Evolutionary conservation across 768 basidiomycete genomes (phyloP), one percentile per base, ranked within the genome.

Genomic region (Boletellus ananiceps): DNA sequence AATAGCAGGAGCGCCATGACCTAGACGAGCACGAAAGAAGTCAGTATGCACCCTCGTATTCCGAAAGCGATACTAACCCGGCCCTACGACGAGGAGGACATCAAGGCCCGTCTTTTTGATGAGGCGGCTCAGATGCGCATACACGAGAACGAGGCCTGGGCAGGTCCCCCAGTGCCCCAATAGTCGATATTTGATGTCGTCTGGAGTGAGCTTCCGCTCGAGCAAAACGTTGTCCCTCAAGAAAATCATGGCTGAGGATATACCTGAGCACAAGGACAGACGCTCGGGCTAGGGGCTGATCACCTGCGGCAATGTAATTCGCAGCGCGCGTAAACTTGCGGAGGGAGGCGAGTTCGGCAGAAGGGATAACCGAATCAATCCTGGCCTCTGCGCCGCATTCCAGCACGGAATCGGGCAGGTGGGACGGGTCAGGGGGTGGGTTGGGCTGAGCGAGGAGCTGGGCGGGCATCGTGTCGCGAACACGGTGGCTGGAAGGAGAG

Each of bases 101-200:
- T 88, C 80, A 13, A 83, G 66, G 54, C 72, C 74, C 8, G 77
- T 78, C 56, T 81, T 83, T 46, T 74, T 73, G 52, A 86, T 78
- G 49, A 86, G 68, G 47, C 79, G 69, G 62, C 80, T 88, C 38
- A 86, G 69, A 58, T 92, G 88, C 0, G 88, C 86, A 57, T 83
- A 83, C 25, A 78, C 77, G 54, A 92, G 76, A 52, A 76, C 69
- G 8, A 93, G 77, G 18, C 89, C 91, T 0, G 87, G 88, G 57
- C 88, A 88, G 25, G 86, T 88, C 25, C 87, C 88, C 86, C 86
- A 89, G 59, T 90, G 88, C 0, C 90, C 89, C 8, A 92, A 76
- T 21, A 92, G 77, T 59, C 88, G 81, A 36, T 76, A 74, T 69
- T 94, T 93, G 71, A 95, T 84, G 63, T 92, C 77, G 38, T 86